Evolutionary conservation across 2,329 filamentous ascomycete genomes (phyloP), one percentile per base, ranked within the genome.

Genomic region (Scedosporium aurantiacum): DNA sequence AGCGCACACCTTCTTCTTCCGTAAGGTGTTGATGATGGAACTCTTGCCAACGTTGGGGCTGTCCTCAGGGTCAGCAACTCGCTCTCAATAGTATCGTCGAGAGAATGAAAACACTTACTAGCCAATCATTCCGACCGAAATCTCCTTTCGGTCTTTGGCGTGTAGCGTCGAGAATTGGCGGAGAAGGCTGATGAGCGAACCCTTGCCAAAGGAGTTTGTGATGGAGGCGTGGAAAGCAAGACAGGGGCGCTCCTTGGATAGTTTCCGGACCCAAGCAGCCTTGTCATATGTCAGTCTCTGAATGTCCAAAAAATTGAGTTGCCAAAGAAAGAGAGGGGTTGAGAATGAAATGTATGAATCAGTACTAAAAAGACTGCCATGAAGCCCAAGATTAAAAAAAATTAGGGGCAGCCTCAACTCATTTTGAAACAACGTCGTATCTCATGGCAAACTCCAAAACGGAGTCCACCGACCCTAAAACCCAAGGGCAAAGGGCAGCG

Each of bases 321-420:
- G 41, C 43, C 50, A 62, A 43, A 63, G 60, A 25, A 52, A 57
- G 52, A 40, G 18, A 59, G n/a, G 23, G 3, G 16, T 40, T 14
- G 23, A 56, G 67, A 59, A 67, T 62, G 66, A 70, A 68, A 76
- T 81, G 78, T 99, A 83, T 93, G 92, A 88, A 88, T 89, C 90
- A 88, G 90, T 88, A 97, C 94, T 99, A 99, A 96, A 94, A 97
- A 89, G 81, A 83, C 83, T 84, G 84, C 88, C 86, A 92, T 77
- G 76, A 78, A 81, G 81, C 76, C 68, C 71, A 73, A 61, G 61
- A 65, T 61, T 72, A 73, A 74, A 70, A 79, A 73, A 74, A 70
- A 79, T 82, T 77, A 81, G 83, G 83, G 84, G 83, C 83, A 85
- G 84, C 80, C 80, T 88, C 94, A 97, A 97, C 94, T 97, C 93